Base-by-base conservation (phyloP, 2,329 filamentous ascomycete genomes). In the Didymella glomerata region DNA sequence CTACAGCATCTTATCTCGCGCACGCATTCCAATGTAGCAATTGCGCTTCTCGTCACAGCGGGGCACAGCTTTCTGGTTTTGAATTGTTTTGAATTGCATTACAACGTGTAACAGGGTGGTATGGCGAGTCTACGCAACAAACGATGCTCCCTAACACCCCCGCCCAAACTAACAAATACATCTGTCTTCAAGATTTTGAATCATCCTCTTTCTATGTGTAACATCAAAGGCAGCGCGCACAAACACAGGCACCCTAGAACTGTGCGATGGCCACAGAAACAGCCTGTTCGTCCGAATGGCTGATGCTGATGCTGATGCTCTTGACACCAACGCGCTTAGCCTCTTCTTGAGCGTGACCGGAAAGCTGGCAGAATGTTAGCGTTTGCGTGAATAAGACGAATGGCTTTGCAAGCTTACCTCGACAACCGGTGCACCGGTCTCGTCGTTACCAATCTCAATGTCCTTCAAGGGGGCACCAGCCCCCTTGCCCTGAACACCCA, bases 221-320 rank as follows among this genome's bases (percentile, higher is more conserved):
- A 45, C 22, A 16, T 55, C 27, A 48, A 27, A 25, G 32, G 34
- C 44, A 48, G 34, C 16, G 46, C 20, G 30, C 25, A 14, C 47
- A 45, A 10, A 40, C 25, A 24, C 27, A 41, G 11, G 1, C 11
- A 4, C 32, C 45, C 58, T 86, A 93, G 73, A 95, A 90, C 55
- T 87, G 89, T 54, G 93, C 90, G 61, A 96, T 90, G 2, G 96
- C 95, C 71, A 99, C 91, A 45, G 95, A 94, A 72, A 98, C 93
- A 61, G 95, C 93, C 80, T 99, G 95, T 59, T 85, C 89, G 69
- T 98, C 94, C 38, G 91, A 95, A 80, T 99, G 96, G 70, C 94
- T 97, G 75, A 99, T 97, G 74, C 93, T 97, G 68, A 99, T 90
- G 66, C 85, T 94, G 65, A 98, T 89, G 54, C 88, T 88, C 83